Evolutionary conservation across 202 grass and related monocot species (phyloP).

Genomic region (Saccharum hybrid): DNA sequence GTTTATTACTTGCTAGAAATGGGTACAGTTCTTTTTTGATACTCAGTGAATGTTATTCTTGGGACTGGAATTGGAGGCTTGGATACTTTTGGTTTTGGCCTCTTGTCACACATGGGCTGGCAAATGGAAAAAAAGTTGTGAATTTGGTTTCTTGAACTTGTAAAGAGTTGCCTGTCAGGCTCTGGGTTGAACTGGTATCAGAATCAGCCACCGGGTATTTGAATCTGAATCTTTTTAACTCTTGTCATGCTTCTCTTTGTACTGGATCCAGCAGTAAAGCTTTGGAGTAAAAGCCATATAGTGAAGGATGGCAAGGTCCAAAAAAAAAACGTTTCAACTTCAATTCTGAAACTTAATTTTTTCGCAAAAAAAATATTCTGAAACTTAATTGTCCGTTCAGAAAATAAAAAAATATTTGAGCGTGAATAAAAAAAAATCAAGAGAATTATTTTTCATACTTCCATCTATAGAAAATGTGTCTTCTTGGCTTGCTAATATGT

Average conservation of each 20-base stretch:
- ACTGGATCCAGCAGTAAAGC: constrained; percentile 19
- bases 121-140: background rate
- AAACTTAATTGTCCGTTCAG: background rate
- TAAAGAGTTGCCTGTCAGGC: background rate
- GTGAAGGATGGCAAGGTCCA: background rate
- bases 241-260: background rate
- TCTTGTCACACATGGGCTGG: background rate
- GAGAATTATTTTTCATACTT: constrained; percentile 11
- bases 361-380: background rate
- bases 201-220: background rate
- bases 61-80: background rate
- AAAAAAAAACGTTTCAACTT: background rate
- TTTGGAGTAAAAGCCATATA: background rate
- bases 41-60: background rate
- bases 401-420: background rate
- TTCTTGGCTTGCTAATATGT: constrained; percentile 25
- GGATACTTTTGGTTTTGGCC: background rate
- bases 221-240: background rate
- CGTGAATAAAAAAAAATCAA: background rate
- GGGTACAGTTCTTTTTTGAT: background rate
- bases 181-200: background rate
- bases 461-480: background rate
- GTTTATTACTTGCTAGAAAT: background rate
- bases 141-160: background rate
- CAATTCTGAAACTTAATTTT: background rate